Percentiles rank a stretch among this genome's conserved stretches.
Evolutionary conservation across 345 rosid species (phyloP).

Genomic region (Citrus inodora): DNA sequence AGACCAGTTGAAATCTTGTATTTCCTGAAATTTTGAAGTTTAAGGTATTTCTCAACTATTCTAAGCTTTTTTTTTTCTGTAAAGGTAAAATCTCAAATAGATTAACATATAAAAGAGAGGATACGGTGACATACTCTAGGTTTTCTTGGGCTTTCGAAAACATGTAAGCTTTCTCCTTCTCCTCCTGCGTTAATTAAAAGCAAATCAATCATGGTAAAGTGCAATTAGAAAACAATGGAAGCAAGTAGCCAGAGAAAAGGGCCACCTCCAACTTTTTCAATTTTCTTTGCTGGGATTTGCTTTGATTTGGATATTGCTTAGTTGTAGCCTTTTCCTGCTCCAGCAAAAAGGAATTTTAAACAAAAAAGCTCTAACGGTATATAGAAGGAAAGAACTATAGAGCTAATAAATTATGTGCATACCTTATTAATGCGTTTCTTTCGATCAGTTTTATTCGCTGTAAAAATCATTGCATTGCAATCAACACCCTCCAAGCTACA

Average conservation of each 20-base stretch:
- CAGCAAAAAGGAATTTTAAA: constrained; percentile 10
- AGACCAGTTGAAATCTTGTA: constrained; percentile 62
- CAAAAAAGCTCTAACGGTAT: background rate
- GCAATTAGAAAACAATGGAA: background rate
- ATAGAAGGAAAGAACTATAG: constrained; percentile 1
- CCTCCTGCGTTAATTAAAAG: constrained; percentile 46
- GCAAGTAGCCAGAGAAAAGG: background rate
- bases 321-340: constrained; percentile 19
- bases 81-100: constrained; percentile 3
- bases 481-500: constrained; percentile 34
- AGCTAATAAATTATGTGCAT: background rate
- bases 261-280: constrained; percentile 68
- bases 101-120: background rate
- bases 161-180: constrained; percentile 44
- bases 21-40: constrained; percentile 66
- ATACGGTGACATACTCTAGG: constrained; percentile 47
- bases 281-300: constrained; percentile 69
- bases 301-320: constrained; percentile 19
- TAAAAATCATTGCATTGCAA: constrained; percentile 55
- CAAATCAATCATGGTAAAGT: background rate
- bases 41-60: constrained; percentile 11
- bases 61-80: background rate
- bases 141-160: constrained; percentile 43
- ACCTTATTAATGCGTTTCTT: constrained; percentile 43
- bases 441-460: constrained; percentile 36